A percentile compares a stretch with the other conserved stretches of the same genome.
These are phyloP conservation scores for Luffa aegyptiaca DNA, from an alignment of 306 rosid species.

Conservation along the genomic window DNA sequence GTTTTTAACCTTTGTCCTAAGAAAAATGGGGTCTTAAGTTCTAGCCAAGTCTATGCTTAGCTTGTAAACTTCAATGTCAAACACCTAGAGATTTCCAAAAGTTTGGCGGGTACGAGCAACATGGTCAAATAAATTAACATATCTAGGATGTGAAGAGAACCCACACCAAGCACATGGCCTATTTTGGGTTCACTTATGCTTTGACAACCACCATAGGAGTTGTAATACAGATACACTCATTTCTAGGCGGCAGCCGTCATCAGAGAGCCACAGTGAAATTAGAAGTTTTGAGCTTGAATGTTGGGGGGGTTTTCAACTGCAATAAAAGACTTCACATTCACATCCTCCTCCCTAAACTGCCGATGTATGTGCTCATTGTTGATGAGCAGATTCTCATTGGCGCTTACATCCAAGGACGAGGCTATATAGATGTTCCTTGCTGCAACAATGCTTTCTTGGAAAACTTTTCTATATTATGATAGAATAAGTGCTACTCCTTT, in stretches of 20 bases:
- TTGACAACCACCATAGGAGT: neutral
- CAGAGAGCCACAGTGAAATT: neutral
- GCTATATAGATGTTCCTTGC: neutral
- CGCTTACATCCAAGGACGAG: neutral
- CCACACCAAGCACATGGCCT: conserved; percentile 2
- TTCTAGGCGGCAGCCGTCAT: neutral
- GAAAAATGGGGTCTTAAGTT: neutral
- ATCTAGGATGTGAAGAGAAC: neutral
- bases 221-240: neutral
- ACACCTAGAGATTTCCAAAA: neutral
- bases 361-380: neutral
- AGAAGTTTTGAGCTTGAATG: neutral
- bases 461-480: no score
- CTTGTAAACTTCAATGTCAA: neutral
- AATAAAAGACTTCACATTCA: neutral
- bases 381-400: neutral
- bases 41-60: neutral
- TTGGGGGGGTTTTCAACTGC: neutral
- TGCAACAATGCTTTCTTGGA: neutral
- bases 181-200: neutral
- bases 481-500: no score
- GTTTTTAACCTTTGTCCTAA: neutral
- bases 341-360: neutral
- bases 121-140: neutral
- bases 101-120: neutral